Base-by-base conservation (phyloP, 768 basidiomycete genomes). In the Myochromella boudieri region DNA sequence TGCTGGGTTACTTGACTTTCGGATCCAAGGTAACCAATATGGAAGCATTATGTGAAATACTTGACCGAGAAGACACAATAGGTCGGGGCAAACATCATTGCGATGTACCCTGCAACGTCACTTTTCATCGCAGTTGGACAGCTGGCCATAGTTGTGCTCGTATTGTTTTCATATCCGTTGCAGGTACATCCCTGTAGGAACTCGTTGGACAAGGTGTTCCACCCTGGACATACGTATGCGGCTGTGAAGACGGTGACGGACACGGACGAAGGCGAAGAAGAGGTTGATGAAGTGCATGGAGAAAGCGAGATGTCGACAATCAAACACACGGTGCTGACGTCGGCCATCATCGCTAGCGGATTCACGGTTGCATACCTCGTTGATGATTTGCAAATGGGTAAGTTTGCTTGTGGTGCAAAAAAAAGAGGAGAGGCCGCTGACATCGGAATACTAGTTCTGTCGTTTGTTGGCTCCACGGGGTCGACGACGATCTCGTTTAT, bases 401-500 rank as follows among this genome's bases (percentile, higher is more conserved):
- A 56, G 83, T 65, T 34, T 6, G 14, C 6, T 6, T 34, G 14
- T 34, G 33, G 14, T 6, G 5, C 18, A 7, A 7, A 6, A n/a
- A n/a, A 7, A n/a, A 34, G 5, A 34, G 14, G 14, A 7, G 6
- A 8, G 9, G 17, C 17, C 41, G 39, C 46, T 54, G 44, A 52
- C 44, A 28, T 9, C 28, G 27, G 39, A 27, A 29, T 20, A 18
- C 21, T 59, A 91, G 95, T 98, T 11, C 75, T 98, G 26, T 91
- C 93, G 3, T 97, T 99, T 61, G 95, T 99, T 28, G 97, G 97
- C 1, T 87, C 93, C 18, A 97, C 94, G 1, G 97, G 97, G 10
- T 95, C 92, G 11, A 97, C 95, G 20, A 95, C 94, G 15, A 92
- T 98, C 48, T 94, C 91, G 1, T 98, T 97, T 69, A 97, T 98